Conservation (phyloP, 306 rosid species). For the Quercus bicolor region DNA sequence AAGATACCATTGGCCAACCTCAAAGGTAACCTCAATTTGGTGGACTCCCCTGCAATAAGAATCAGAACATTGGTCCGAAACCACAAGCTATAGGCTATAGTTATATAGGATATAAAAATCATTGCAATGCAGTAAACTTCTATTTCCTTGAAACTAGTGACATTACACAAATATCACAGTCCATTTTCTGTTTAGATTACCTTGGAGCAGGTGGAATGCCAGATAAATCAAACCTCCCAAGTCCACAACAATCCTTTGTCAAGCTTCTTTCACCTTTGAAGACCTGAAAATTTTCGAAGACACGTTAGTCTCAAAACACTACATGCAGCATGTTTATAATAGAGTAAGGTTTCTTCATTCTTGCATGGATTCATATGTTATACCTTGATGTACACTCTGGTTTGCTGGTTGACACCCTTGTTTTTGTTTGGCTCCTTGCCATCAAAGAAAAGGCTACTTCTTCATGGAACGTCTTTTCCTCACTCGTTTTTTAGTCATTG, state of each 20-base stretch:
- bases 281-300: conserved; percentile 17
- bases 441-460: too few relatives aligned
- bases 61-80: background rate
- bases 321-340: background rate
- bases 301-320: background rate
- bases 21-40: conserved; percentile 60
- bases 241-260: conserved; percentile 50
- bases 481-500: too few relatives aligned
- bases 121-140: background rate
- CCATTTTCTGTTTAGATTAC: conserved; percentile 9
- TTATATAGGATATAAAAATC: background rate
- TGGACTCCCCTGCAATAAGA: conserved; percentile 47
- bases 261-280: conserved; percentile 52
- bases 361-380: background rate
- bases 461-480: too few relatives aligned
- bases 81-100: background rate
- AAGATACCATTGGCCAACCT: conserved; percentile 53
- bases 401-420: conserved; percentile 28
- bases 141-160: too few relatives aligned
- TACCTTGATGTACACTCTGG: conserved; percentile 44
- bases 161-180: too few relatives aligned
- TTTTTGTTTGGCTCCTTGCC: too few relatives aligned
- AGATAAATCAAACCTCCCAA: conserved; percentile 40
- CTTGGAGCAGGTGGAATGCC: conserved; percentile 60
- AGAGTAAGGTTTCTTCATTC: background rate